A percentile compares a stretch with the other conserved stretches of the same genome.
Conservation (phyloP, 805 yeast genomes). For the Maudiozyma bulderi region DNA sequence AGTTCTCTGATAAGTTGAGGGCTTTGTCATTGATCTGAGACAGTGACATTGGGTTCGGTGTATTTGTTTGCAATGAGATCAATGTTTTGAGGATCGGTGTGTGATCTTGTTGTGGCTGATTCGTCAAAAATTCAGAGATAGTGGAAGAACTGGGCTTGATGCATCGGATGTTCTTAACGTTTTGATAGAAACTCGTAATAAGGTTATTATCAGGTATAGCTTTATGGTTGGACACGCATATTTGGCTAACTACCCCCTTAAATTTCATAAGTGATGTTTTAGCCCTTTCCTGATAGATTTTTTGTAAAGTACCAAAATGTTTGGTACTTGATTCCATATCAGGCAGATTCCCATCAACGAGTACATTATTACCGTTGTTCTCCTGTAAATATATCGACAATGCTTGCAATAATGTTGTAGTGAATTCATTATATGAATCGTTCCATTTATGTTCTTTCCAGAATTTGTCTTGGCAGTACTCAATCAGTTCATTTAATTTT, state of each 20-base stretch:
- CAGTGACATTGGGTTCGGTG: no score
- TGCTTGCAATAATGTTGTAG: slow-evolving; percentile 4
- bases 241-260: slow-evolving; percentile 22
- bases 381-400: slow-evolving; percentile 2
- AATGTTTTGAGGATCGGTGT: no score
- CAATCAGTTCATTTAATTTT: slow-evolving; percentile 14
- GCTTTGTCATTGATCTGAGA: not conserved
- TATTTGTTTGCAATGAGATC: no score
- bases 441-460: slow-evolving; percentile 1
- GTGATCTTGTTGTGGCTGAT: no score
- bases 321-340: slow-evolving; percentile 81
- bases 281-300: slow-evolving; percentile 51
- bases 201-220: not conserved
- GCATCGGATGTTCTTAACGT: slow-evolving; percentile 32
- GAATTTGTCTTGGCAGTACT: slow-evolving; percentile 6
- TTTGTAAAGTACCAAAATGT: slow-evolving; percentile 48
- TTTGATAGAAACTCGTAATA: not conserved
- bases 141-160: slow-evolving; percentile 23
- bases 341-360: slow-evolving; percentile 66
- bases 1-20: slow-evolving; percentile 29
- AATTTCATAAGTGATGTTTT: slow-evolving; percentile 35
- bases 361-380: slow-evolving; percentile 23
- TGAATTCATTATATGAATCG: slow-evolving; percentile 7
- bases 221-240: not conserved
- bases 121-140: not conserved